Evolutionary conservation across 1,284 basidiomycete species (phyloP).

Genomic region (Tranzscheliella williamsii): DNA sequence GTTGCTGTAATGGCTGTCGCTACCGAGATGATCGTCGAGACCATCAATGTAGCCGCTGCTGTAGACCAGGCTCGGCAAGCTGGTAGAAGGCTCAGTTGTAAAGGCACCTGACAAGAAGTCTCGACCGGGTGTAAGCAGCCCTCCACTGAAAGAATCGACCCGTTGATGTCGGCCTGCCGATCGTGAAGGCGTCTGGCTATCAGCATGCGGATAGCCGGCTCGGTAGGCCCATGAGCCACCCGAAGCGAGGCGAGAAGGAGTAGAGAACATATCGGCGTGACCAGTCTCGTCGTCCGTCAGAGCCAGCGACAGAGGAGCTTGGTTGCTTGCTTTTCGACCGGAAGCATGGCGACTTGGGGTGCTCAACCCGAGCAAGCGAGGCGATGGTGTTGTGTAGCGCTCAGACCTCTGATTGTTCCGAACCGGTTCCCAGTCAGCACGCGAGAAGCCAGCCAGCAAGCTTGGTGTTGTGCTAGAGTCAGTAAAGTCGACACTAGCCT

Average conservation of each 20-base stretch:
- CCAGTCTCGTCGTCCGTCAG: constrained; percentile 25
- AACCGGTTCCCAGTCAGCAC: constrained; percentile 33
- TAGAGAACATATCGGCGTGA: constrained; percentile 46
- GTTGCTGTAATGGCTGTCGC: constrained; percentile 23
- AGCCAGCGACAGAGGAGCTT: constrained; percentile 22
- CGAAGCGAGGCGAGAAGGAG: constrained; percentile 40
- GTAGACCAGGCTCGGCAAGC: constrained; percentile 40
- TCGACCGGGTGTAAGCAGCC: constrained; percentile 27
- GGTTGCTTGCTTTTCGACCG: constrained; percentile 26
- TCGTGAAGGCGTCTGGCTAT: constrained; percentile 33
- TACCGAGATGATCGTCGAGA: constrained; percentile 21
- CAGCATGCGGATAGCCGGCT: constrained; percentile 9
- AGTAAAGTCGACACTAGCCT: constrained; percentile 27
- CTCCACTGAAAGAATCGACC: constrained; percentile 36
- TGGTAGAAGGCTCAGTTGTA: constrained; percentile 32
- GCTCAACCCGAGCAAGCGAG: constrained; percentile 25
- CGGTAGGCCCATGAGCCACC: constrained; percentile 35
- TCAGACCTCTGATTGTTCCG: constrained; percentile 8
- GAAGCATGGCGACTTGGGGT: constrained; percentile 37
- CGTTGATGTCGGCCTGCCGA: constrained; percentile 30
- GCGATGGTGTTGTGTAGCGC: constrained; percentile 23
- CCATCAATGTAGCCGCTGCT: constrained; percentile 31
- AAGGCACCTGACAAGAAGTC: constrained; percentile 36
- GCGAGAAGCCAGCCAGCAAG: constrained; percentile 35
- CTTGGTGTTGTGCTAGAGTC: constrained; percentile 34